Evolutionary conservation across 2,329 filamentous ascomycete genomes (phyloP), one percentile per base, ranked within the genome.

Genomic region (Amesomyces nigricolor): DNA sequence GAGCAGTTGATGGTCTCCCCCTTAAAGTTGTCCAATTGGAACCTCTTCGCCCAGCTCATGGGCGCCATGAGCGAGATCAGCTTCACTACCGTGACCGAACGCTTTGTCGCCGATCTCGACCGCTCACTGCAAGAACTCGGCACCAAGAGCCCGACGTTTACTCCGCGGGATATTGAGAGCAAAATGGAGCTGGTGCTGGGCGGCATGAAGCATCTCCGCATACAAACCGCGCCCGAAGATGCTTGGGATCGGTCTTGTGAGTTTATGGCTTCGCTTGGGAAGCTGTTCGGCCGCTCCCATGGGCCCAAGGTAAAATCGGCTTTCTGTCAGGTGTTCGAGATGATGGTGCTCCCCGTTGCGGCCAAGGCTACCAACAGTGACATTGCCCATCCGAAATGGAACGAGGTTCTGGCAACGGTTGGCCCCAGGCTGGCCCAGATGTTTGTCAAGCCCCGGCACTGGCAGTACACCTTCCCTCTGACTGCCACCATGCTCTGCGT

Each of bases 1-100:
- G 90, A 96, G 7, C 85, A 91, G 65, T 75, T 92, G 3, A 76
- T 84, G 59, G 77, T 86, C 8, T 96, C 91, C 0, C 85, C 89
- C 0, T 76, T 97, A 22, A 90, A 91, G 62, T 84, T 94, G 71
- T 89, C 94, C 13, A 99, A 99, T 65, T 99, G 92, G 92, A 88
- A 89, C 57, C 84, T 99, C 2, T 96, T 96, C 68, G 87, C 90
- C 17, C 89, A 96, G 65, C 76, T 99, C 3, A 80, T 99, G 1
- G 94, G 95, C n/a, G 87, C 91, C 39, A 96, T 99, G 88, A 96
- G 94, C 71, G 87, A 88, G 44, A 86, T 94, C 61, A 92, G 95
- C 67, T 97, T 99, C 69, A 75, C 83, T 14, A 88, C 86, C 54
- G 91, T 99, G 45, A 85, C 89, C 3, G 82, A 85, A 53, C 85